These are phyloP conservation scores for Lachancea sp. DNA, from an alignment of 805 yeast species.

Conservation along the genomic window DNA sequence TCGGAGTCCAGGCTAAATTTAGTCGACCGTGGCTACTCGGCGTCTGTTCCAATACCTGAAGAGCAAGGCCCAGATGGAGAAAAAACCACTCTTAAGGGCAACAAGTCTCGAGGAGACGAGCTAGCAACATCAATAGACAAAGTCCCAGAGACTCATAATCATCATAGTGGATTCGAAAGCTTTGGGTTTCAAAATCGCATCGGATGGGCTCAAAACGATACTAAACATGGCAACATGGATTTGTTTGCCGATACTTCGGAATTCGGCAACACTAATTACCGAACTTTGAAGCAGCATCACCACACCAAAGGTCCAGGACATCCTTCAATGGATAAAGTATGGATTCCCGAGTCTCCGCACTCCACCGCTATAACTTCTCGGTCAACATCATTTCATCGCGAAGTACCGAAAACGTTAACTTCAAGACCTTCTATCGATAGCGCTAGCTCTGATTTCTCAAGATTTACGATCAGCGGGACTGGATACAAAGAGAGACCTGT, in stretches of 20 bases:
- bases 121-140: conserved; percentile 35
- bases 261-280: conserved; percentile 10
- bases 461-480: not conserved
- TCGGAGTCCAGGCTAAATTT: conserved; percentile 17
- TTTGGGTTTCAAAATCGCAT: not conserved
- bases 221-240: conserved; percentile 37
- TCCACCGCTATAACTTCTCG: not conserved
- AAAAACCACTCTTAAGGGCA: conserved; percentile 20
- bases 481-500: not conserved
- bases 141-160: conserved; percentile 27
- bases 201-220: conserved; percentile 3
- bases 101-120: conserved; percentile 34
- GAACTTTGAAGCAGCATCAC: conserved; percentile 4
- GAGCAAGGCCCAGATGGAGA: conserved; percentile 13
- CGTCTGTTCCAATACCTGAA: conserved; percentile 25
- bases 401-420: not conserved
- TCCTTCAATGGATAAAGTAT: not conserved
- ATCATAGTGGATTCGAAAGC: conserved; percentile 19
- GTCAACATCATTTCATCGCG: not conserved
- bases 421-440: conserved; percentile 6
- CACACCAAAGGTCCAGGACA: not conserved
- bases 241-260: conserved; percentile 32
- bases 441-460: conserved; percentile 2
- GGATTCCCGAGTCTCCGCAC: not conserved
- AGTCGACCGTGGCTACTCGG: conserved; percentile 13